Evolutionary conservation across 202 grass and related monocot genomes (phyloP).

Genomic region (Zizania palustris): DNA sequence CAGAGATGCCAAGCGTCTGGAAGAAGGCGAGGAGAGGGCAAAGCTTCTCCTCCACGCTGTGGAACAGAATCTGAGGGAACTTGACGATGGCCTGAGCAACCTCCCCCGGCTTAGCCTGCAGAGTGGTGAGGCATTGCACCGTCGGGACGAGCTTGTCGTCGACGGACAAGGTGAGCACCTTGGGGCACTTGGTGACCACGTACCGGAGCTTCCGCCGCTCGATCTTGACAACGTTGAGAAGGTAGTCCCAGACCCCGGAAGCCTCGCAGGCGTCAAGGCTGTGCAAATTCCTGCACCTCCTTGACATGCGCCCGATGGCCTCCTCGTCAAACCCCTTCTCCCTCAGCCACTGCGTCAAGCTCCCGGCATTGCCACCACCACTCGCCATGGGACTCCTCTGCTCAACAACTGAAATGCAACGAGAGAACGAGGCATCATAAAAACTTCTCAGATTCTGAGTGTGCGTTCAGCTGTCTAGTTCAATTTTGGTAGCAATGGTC

Average conservation of each 20-base stretch:
- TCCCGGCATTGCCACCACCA: constrained; percentile 37
- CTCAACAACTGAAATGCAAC: not conserved
- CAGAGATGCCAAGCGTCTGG: constrained; percentile 69
- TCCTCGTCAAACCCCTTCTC: constrained; percentile 85
- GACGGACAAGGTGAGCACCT: constrained; percentile 72
- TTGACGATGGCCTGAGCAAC: constrained; percentile 73
- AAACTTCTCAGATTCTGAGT: not conserved
- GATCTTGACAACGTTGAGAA: constrained; percentile 65
- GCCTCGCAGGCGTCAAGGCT: constrained; percentile 54
- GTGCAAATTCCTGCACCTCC: constrained; percentile 66
- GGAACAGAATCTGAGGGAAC: constrained; percentile 85
- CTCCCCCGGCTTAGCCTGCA: constrained; percentile 72
- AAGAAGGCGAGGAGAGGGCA: constrained; percentile 91
- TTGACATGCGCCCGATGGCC: constrained; percentile 56
- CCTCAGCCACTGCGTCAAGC: constrained; percentile 58
- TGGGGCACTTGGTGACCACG: constrained; percentile 86
- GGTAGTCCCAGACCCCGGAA: constrained; percentile 73
- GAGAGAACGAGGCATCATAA: not conserved
- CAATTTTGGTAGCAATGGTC: too few species aligned
- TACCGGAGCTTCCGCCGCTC: constrained; percentile 75
- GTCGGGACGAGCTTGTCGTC: constrained; percentile 73
- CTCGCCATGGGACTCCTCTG: constrained; percentile 35
- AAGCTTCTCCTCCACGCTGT: constrained; percentile 89
- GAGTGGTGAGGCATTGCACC: constrained; percentile 76
- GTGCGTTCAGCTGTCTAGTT: too few species aligned